Conservation (phyloP, 2,329 filamentous ascomycete species). For the Metarhizium brunneum region DNA sequence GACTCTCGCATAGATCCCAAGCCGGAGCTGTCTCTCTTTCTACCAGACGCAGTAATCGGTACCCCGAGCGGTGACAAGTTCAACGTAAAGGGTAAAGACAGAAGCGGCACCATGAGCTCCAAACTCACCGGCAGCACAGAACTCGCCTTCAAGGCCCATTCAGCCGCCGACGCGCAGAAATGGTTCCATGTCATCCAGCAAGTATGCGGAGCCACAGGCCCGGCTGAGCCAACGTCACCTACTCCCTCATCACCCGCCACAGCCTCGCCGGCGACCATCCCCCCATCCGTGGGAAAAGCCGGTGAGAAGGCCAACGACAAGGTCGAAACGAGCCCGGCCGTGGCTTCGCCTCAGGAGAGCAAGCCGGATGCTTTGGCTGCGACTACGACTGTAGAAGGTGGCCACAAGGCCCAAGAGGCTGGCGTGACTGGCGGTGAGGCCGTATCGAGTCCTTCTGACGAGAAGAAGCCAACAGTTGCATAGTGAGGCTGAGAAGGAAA, state of each 20-base stretch:
- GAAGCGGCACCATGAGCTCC: slow-evolving; percentile 68
- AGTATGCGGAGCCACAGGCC: slow-evolving; percentile 43
- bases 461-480: slow-evolving; percentile 3
- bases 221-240: slow-evolving; percentile 24
- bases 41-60: slow-evolving; percentile 81
- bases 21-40: slow-evolving; percentile 82
- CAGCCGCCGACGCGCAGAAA: slow-evolving; percentile 66
- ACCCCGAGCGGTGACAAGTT: slow-evolving; percentile 70
- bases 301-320: slow-evolving; percentile 7
- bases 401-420: slow-evolving; percentile 35
- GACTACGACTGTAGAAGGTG: slow-evolving; percentile 9
- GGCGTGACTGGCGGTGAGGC: slow-evolving; percentile 29
- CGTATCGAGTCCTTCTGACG: not conserved
- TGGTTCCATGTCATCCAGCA: slow-evolving; percentile 70
- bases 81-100: slow-evolving; percentile 90
- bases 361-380: slow-evolving; percentile 13
- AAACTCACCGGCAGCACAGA: slow-evolving; percentile 75
- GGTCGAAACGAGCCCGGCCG: slow-evolving; percentile 11
- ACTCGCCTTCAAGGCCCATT: slow-evolving; percentile 80
- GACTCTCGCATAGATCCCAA: slow-evolving; percentile 59
- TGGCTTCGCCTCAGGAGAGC: slow-evolving; percentile 7
- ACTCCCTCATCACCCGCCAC: slow-evolving; percentile 8
- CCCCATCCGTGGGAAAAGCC: not conserved
- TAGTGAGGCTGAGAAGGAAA: slow-evolving; percentile 1
- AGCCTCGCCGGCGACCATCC: slow-evolving; percentile 2